Base-by-base conservation (phyloP, 1,284 basidiomycete genomes). In the Trichosporon inkin region DNA sequence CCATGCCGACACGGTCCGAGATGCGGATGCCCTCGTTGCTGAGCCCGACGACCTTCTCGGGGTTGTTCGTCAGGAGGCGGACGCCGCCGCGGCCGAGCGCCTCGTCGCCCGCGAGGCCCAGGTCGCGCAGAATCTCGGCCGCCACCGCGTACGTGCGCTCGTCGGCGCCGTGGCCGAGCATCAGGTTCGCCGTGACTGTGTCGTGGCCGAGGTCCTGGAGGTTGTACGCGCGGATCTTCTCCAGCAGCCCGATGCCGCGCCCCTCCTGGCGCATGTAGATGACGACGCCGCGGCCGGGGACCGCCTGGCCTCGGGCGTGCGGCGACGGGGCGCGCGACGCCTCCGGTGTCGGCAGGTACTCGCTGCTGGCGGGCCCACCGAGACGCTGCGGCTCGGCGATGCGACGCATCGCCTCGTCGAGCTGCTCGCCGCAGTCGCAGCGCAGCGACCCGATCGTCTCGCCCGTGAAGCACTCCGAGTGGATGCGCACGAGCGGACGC, bases 381-480 rank as follows among this genome's bases (percentile, higher is more conserved):
- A 56, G 51, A n/a, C 20, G 58, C 61, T 74, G 85, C 44, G 89
- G 87, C 72, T 86, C 84, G 16, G 88, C 89, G 67, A 99, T 98
- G 66, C 89, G 86, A 10, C 92, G 86, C 67, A 99, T 87, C 24
- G 96, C 93, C 76, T 98, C 94, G 78, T 98, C 93, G 14, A 99
- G 83, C 77, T 99, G 96, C 77, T 99, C 94, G 17, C 96, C 96
- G 72, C 96, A 99, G 77, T 99, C 96, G 77, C 96, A 99, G 34
- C 96, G 88, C 88, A 97, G 94, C 73, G 92, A 95, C 10, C 96
- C 96, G 62, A 98, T 88, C 10, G 94, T 99, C 79, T 99, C 96
- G 40, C 96, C 96, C 0, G 96, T 99, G 78, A 94, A 99, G 77
- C 96, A 99, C 76, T 99, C 96, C 19, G 92, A 95, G 79, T 99